Evolutionary conservation across 108 stramenopile species (phyloP), one percentile per base, ranked within the genome.

Genomic region (Aureococcus anophagefferens): DNA sequence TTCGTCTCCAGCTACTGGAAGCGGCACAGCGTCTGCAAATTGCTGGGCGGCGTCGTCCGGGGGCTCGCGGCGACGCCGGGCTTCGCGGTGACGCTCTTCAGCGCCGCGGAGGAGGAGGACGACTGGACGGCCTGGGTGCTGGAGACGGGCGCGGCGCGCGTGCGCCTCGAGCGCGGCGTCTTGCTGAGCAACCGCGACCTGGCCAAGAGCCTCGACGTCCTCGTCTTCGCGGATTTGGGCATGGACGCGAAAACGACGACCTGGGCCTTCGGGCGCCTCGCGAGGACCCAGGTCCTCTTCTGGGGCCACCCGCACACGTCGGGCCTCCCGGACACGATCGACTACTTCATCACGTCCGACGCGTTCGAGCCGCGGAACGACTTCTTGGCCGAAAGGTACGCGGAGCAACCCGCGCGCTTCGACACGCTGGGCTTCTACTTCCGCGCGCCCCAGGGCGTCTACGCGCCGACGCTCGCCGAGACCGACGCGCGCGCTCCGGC

Each of bases 211-310:
- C 11, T 72, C 17, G 76, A 77, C 35, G 64, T 77, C 40, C 17
- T 77, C 14, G 33, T 77, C n/a, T 77, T 65, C 35, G 46, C 63
- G 25, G 76, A 77, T 5, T 29, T 77, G 7, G 76, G 76, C 28
- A 77, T 77, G 76, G 71, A 72, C 0, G 28, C 71, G 0, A 18
- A 29, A 7, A 25, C 46, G 4, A 32, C 16, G 28, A 30, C 71
- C 29, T 77, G 70, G 76, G 70, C 71, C 33, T 7, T 7, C 66
- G 35, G 64, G 25, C 32, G 72, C 18, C 30, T 77, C 30, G 76
- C 76, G 29, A 70, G 64, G 4, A n/a, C 72, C 46, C 70, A 76
- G 35, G 51, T 71, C 11, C 18, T 63, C 16, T 29, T 70, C 28
- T 71, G 69, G 75, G 69, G 70, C 33, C 69, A 70, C 28, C 69